A percentile compares a stretch with the other conserved stretches of the same genome.
These are phyloP conservation scores for Saccharomycopsis lassenensis DNA, from an alignment of 805 yeast genomes.

Conservation along the genomic window DNA sequence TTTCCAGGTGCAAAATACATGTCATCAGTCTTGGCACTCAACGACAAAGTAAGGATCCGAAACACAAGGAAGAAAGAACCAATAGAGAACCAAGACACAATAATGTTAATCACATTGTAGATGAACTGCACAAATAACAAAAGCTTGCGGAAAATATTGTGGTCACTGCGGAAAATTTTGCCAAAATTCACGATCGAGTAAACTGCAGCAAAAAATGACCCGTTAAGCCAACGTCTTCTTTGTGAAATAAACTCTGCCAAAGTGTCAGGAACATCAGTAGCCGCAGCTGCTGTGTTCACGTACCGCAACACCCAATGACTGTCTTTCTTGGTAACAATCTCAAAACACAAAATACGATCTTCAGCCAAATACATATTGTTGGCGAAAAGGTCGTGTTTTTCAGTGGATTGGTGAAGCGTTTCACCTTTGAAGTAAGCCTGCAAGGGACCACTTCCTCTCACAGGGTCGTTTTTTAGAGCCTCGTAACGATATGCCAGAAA, in stretches of 20 bases:
- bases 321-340: conserved; percentile 71
- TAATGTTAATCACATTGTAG: conserved; percentile 62
- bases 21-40: conserved; percentile 40
- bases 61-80: conserved; percentile 88
- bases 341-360: conserved; percentile 92
- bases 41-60: conserved; percentile 71
- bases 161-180: conserved; percentile 71
- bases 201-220: conserved; percentile 90
- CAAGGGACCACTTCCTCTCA: conserved; percentile 71
- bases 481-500: conserved; percentile 86
- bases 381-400: conserved; percentile 72
- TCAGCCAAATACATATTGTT: conserved; percentile 97
- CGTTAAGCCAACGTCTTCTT: conserved; percentile 94
- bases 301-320: conserved; percentile 73
- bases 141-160: conserved; percentile 54
- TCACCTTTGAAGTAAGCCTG: conserved; percentile 92
- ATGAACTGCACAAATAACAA: conserved; percentile 66
- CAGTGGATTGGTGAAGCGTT: conserved; percentile 34
- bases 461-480: conserved; percentile 57
- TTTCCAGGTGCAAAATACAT: conserved; percentile 58
- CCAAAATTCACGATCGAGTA: conserved; percentile 74
- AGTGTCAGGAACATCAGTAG: conserved; percentile 90
- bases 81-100: conserved; percentile 88
- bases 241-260: conserved; percentile 83
- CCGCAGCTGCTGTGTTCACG: conserved; percentile 81